A percentile compares a stretch with the other conserved stretches of the same genome.
phyloP scores from a whole-genome alignment of 2,329 filamentous ascomycete genomes.

The Fusarium bulbicola region DNA sequence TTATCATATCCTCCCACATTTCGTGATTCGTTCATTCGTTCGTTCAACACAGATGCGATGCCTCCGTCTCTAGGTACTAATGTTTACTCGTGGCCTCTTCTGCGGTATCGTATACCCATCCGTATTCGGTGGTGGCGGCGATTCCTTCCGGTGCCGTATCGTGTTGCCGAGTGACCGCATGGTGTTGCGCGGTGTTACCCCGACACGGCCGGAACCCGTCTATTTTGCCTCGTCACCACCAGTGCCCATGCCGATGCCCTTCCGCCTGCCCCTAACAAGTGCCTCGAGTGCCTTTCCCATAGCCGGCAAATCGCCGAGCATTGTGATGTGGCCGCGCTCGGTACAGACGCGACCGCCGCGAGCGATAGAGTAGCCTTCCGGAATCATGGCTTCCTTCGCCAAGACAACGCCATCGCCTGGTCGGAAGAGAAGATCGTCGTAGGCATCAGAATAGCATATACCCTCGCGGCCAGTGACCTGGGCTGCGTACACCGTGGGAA shows the following conservation, averaged over 20 bases:
- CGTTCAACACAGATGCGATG: not conserved
- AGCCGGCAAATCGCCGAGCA: slow-evolving; percentile 85
- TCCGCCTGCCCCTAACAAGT: slow-evolving; percentile 71
- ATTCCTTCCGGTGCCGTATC: slow-evolving; percentile 16
- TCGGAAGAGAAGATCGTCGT: slow-evolving; percentile 87
- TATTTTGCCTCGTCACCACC: slow-evolving; percentile 7
- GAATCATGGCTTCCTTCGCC: slow-evolving; percentile 85
- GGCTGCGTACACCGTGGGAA: slow-evolving; percentile 85
- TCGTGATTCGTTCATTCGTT: slow-evolving; percentile 9
- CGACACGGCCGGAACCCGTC: slow-evolving; percentile 12
- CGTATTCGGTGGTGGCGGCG: not conserved
- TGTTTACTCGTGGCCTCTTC: not conserved
- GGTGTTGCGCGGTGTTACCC: slow-evolving; percentile 22
- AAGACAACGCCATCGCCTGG: slow-evolving; percentile 91
- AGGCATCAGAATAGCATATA: slow-evolving; percentile 80
- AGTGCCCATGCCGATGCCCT: slow-evolving; percentile 74
- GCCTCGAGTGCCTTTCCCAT: slow-evolving; percentile 79
- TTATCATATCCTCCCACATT: slow-evolving; percentile 3
- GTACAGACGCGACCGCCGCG: slow-evolving; percentile 79
- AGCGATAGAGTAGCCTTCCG: slow-evolving; percentile 78
- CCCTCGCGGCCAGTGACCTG: slow-evolving; percentile 76
- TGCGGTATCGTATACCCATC: not conserved
- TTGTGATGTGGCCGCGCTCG: slow-evolving; percentile 86
- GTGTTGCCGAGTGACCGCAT: slow-evolving; percentile 6
- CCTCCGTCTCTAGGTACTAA: not conserved